These are phyloP conservation scores for Phyllosticta capitalensis DNA, from an alignment of 2,329 filamentous ascomycete genomes.

Conservation along the genomic window DNA sequence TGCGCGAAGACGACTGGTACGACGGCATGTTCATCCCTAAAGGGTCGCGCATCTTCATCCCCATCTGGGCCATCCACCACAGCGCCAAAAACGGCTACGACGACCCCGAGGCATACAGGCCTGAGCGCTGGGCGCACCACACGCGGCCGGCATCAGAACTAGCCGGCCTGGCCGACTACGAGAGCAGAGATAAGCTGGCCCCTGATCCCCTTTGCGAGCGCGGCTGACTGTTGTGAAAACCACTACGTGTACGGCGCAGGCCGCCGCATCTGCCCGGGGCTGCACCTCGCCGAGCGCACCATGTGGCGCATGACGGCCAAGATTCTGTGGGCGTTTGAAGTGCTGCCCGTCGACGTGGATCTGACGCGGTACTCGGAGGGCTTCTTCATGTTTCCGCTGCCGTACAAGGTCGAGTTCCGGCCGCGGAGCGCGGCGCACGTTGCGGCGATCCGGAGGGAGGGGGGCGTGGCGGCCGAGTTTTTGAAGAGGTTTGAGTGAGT, in stretches of 20 bases:
- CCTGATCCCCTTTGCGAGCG: not conserved
- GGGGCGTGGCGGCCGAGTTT: no score
- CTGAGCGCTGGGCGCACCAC: constrained; percentile 25
- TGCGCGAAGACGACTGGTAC: constrained; percentile 24
- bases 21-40: constrained; percentile 34
- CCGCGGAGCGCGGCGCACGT: constrained; percentile 22
- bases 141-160: constrained; percentile 28
- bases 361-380: constrained; percentile 24
- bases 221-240: constrained; percentile 3
- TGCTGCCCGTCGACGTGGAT: constrained; percentile 18
- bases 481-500: no score
- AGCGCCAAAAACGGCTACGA: constrained; percentile 13
- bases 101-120: constrained; percentile 25
- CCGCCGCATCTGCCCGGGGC: constrained; percentile 23
- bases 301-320: constrained; percentile 17
- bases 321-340: constrained; percentile 15
- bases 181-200: constrained; percentile 17
- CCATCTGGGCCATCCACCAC: constrained; percentile 28
- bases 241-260: constrained; percentile 19
- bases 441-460: constrained; percentile 24
- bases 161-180: constrained; percentile 22
- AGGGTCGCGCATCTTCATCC: constrained; percentile 29
- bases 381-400: constrained; percentile 24
- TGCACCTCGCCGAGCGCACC: constrained; percentile 20
- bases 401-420: constrained; percentile 24